phyloP scores from a whole-genome alignment of 805 yeast species.

The Scheffersomyces spartinae region DNA sequence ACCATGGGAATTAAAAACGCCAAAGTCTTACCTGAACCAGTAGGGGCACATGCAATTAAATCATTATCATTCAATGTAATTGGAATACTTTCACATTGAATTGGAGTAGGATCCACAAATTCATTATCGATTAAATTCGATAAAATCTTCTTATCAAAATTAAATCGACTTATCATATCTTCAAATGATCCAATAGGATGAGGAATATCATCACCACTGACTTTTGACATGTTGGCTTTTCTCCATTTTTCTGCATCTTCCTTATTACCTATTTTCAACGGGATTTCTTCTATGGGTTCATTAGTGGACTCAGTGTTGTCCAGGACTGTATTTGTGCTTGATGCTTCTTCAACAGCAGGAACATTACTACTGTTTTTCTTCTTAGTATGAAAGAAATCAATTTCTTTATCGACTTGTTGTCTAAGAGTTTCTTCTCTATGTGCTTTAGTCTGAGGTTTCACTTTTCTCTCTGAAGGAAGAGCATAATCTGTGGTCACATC shows the following conservation, averaged over 20 bases:
- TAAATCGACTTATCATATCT: slow-evolving; percentile 61
- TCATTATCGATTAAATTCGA: slow-evolving; percentile 56
- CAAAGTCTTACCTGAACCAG: slow-evolving; percentile 95
- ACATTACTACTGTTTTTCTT: slow-evolving; percentile 20
- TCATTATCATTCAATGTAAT: slow-evolving; percentile 59
- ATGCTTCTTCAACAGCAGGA: slow-evolving; percentile 9
- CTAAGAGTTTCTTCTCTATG: slow-evolving; percentile 25
- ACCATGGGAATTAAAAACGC: slow-evolving; percentile 81
- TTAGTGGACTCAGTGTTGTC: slow-evolving; percentile 5
- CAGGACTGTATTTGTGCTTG: slow-evolving; percentile 3
- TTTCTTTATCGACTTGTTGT: slow-evolving; percentile 52
- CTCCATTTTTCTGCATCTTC: slow-evolving; percentile 56
- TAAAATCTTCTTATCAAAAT: slow-evolving; percentile 46
- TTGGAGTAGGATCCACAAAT: slow-evolving; percentile 82
- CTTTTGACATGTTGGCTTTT: slow-evolving; percentile 50
- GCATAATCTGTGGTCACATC: slow-evolving; percentile 31
- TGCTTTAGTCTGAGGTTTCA: slow-evolving; percentile 12
- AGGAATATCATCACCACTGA: slow-evolving; percentile 81
- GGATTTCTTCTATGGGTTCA: slow-evolving; percentile 19
- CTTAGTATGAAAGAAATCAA: slow-evolving; percentile 71
- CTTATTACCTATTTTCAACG: slow-evolving; percentile 34
- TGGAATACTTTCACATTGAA: slow-evolving; percentile 88
- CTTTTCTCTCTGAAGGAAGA: slow-evolving; percentile 13
- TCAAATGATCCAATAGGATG: slow-evolving; percentile 83
- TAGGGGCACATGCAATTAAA: slow-evolving; percentile 89